phyloP scores from a whole-genome alignment of 257 asterid genomes.

The Scutellaria baicalensis region DNA sequence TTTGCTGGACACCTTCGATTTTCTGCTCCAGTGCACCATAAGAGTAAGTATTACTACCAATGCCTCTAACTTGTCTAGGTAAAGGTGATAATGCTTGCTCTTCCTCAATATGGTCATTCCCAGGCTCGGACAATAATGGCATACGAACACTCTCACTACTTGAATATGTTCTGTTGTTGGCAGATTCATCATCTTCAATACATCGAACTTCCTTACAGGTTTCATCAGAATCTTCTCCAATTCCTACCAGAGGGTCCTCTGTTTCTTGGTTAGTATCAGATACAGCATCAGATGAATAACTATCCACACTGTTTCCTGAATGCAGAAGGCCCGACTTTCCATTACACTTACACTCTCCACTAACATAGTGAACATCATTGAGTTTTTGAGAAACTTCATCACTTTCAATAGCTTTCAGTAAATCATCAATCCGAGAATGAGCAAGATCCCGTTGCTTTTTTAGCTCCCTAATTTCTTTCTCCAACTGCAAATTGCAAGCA shows the following conservation, averaged over 20 bases:
- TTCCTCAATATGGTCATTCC: constrained; percentile 17
- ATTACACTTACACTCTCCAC: constrained; percentile 10
- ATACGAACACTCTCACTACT: constrained; percentile 34
- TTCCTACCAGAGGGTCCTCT: constrained; percentile 21
- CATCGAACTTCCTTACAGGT: constrained; percentile 66
- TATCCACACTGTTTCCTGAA: constrained; percentile 20
- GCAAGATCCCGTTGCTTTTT: constrained; percentile 68
- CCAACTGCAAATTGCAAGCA: constrained; percentile 54
- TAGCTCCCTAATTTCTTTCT: constrained; percentile 80
- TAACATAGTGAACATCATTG: constrained; percentile 20
- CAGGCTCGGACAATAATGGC: constrained; percentile 24
- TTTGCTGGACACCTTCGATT: constrained; percentile 40
- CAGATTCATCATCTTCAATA: constrained; percentile 46
- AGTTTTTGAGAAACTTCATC: constrained; percentile 25
- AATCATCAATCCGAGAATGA: constrained; percentile 65
- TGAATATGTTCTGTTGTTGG: constrained; percentile 20
- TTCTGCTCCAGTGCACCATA: constrained; percentile 42
- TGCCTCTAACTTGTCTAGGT: constrained; percentile 30
- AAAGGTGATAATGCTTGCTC: constrained; percentile 21
- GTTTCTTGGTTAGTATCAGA: constrained; percentile 31
- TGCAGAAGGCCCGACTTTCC: constrained; percentile 3
- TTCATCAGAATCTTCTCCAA: constrained; percentile 51
- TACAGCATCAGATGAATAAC: constrained; percentile 32
- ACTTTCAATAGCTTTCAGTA: constrained; percentile 37
- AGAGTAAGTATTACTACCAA: constrained; percentile 24